These are phyloP conservation scores for Bimuria novae-zelandiae DNA, from an alignment of 2,329 filamentous ascomycete genomes.

Conservation along the genomic window DNA sequence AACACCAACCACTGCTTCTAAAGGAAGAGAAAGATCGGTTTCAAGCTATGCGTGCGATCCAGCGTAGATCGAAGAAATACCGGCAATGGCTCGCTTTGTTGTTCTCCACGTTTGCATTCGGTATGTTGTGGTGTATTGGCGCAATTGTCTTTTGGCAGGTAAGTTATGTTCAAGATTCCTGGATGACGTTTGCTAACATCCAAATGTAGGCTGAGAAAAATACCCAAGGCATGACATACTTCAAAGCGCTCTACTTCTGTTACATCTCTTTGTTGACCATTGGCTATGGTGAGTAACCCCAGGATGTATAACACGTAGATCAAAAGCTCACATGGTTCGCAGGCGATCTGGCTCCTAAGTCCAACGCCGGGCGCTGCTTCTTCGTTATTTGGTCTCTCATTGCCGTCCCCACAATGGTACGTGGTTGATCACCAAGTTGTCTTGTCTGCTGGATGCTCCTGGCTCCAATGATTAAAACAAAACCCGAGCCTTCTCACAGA, in stretches of 20 bases:
- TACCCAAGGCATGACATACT: slow-evolving; percentile 69
- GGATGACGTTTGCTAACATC: no score
- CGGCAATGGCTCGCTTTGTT: slow-evolving; percentile 76
- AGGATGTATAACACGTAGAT: neutral
- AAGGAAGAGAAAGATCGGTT: slow-evolving; percentile 70
- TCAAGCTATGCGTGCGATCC: slow-evolving; percentile 79
- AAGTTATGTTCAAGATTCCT: neutral
- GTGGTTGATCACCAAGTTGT: no score
- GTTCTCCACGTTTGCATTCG: slow-evolving; percentile 70
- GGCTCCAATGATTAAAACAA: no score
- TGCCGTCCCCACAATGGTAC: slow-evolving; percentile 83
- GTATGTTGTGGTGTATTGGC: slow-evolving; percentile 78
- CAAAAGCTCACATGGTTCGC: no score
- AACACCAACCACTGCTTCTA: slow-evolving; percentile 59
- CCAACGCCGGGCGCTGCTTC: slow-evolving; percentile 78
- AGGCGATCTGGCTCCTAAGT: slow-evolving; percentile 68
- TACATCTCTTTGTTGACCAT: slow-evolving; percentile 84
- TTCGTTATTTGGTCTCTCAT: slow-evolving; percentile 93
- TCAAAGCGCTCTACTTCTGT: slow-evolving; percentile 81
- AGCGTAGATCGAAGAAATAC: slow-evolving; percentile 65
- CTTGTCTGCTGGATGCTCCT: no score
- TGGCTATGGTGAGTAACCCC: slow-evolving; percentile 74
- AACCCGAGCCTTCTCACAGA: no score
- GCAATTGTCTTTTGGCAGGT: slow-evolving; percentile 72
- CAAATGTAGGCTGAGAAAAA: slow-evolving; percentile 55